These are phyloP conservation scores for Leccinum disarticulatum DNA, from an alignment of 768 basidiomycete species.

Conservation along the genomic window DNA sequence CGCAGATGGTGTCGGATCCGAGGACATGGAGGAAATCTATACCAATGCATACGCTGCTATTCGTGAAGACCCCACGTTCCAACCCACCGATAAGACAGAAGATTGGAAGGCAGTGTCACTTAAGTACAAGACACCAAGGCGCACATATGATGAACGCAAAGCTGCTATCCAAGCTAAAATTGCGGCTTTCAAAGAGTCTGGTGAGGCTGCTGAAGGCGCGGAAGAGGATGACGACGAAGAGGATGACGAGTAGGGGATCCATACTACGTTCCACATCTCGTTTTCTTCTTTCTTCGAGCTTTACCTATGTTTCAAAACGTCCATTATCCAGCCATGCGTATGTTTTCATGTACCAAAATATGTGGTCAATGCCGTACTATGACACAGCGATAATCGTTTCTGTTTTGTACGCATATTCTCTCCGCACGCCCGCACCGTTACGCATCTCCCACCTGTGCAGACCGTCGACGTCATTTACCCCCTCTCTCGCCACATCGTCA, in stretches of 20 bases:
- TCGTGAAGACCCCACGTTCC: slow-evolving; percentile 90
- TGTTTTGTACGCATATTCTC: slow-evolving; percentile 37
- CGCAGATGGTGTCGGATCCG: slow-evolving; percentile 91
- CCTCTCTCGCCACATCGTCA: too few relatives aligned
- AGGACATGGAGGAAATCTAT: slow-evolving; percentile 97
- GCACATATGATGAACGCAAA: slow-evolving; percentile 76
- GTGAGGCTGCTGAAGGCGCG: slow-evolving; percentile 37
- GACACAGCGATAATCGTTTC: slow-evolving; percentile 34
- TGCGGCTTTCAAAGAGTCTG: slow-evolving; percentile 80
- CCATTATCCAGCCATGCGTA: slow-evolving; percentile 16
- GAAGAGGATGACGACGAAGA: slow-evolving; percentile 44
- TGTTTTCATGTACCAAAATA: slow-evolving; percentile 18
- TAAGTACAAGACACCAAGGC: slow-evolving; percentile 67
- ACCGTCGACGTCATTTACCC: slow-evolving; percentile 30
- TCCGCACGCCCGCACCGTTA: neutral
- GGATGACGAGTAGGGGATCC: slow-evolving; percentile 51
- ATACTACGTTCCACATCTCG: neutral
- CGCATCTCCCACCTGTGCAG: neutral
- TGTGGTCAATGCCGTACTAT: slow-evolving; percentile 13
- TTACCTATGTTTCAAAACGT: slow-evolving; percentile 13
- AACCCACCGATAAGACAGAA: slow-evolving; percentile 82
- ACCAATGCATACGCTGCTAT: slow-evolving; percentile 91
- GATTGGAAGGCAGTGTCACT: slow-evolving; percentile 89
- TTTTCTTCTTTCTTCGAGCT: slow-evolving; percentile 1
- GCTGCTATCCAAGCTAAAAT: slow-evolving; percentile 85